Evolutionary conservation across 1,139 yeast species (phyloP).

Genomic region (Debaryomycetaceae sp.): DNA sequence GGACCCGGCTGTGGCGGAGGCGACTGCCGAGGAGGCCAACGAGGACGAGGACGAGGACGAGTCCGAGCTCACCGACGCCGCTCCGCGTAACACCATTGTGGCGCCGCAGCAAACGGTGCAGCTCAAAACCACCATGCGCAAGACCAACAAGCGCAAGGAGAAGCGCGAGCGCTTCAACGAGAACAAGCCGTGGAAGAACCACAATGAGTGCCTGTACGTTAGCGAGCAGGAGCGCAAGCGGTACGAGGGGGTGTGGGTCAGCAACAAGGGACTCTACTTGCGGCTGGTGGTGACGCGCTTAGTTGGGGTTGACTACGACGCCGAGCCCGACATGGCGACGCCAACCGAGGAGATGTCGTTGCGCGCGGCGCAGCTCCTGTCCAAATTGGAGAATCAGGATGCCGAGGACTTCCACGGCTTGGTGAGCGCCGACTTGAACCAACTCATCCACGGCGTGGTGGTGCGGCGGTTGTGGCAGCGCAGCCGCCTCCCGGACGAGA

Average conservation of each 20-base stretch:
- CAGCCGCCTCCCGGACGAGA: constrained; percentile 63
- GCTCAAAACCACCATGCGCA: constrained; percentile 66
- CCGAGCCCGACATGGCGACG: constrained; percentile 14
- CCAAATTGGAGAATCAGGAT: constrained; percentile 18
- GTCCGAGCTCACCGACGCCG: constrained; percentile 2
- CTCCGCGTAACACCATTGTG: constrained; percentile 9
- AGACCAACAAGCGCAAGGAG: constrained; percentile 39
- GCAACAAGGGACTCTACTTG: constrained; percentile 69
- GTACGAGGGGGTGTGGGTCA: constrained; percentile 91
- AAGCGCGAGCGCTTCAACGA: constrained; percentile 63
- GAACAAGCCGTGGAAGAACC: constrained; percentile 95
- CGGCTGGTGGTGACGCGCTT: constrained; percentile 34
- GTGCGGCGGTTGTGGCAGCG: constrained; percentile 79
- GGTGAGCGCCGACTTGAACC: constrained; percentile 26
- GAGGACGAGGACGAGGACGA: constrained; percentile 3
- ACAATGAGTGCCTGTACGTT: constrained; percentile 54
- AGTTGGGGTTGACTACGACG: constrained; percentile 29
- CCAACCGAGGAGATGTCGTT: constrained; percentile 16
- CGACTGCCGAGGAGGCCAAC: constrained; percentile 1
- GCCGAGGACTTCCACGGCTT: constrained; percentile 30
- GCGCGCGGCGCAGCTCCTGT: constrained; percentile 28
- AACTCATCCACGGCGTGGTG: constrained; percentile 59
- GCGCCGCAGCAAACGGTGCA: constrained; percentile 31
- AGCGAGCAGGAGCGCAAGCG: constrained; percentile 76
- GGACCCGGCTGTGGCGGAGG: background rate